Conservation (phyloP, 352 stramenopile genomes). For the Thalassiosira hispida region DNA sequence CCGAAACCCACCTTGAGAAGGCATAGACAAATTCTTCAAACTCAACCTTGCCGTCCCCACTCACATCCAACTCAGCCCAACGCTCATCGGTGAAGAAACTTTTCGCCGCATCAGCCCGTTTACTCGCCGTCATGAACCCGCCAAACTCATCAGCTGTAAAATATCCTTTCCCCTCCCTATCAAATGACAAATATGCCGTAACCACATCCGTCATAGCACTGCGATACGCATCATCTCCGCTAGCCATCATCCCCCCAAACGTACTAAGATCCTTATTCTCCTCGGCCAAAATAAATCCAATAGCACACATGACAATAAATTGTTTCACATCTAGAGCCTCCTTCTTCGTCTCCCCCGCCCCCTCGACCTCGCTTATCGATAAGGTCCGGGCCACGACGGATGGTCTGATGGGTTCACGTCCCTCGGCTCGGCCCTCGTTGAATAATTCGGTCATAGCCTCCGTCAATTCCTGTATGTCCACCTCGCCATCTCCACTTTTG, state of each 20-base stretch:
- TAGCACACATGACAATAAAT: constrained; percentile 55
- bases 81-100: constrained; percentile 53
- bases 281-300: constrained; percentile 58
- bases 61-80: constrained; percentile 47
- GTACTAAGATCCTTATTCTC: constrained; percentile 41
- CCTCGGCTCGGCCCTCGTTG: constrained; percentile 31
- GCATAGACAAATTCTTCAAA: constrained; percentile 63
- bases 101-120: constrained; percentile 47
- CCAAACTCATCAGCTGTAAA: constrained; percentile 55
- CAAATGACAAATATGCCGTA: constrained; percentile 59
- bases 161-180: constrained; percentile 57
- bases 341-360: constrained; percentile 15
- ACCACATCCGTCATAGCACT: constrained; percentile 57
- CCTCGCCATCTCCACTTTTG: constrained; percentile 25
- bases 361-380: constrained; percentile 39
- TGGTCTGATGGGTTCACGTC: constrained; percentile 28
- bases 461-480: constrained; percentile 38
- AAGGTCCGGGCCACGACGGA: constrained; percentile 34
- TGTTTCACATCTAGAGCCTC: constrained; percentile 39
- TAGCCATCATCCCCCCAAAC: constrained; percentile 50
- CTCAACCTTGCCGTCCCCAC: constrained; percentile 48
- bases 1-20: constrained; percentile 58
- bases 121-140: constrained; percentile 54
- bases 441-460: constrained; percentile 46
- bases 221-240: constrained; percentile 46